Conservation (phyloP, 2,329 filamentous ascomycete genomes). For the Penicillium concentricum region DNA sequence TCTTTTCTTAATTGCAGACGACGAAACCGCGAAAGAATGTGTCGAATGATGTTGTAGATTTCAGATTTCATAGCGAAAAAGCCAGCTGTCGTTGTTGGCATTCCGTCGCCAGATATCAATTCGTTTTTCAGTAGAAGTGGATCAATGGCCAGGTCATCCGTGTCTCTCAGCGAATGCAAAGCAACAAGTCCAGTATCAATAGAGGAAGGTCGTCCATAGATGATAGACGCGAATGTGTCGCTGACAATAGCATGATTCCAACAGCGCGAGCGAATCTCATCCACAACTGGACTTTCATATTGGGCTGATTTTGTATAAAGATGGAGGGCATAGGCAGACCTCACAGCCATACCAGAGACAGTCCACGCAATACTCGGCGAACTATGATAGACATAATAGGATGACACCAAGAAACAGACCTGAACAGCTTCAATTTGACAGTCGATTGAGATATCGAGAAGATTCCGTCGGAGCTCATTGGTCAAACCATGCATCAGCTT, state of each 20-base stretch:
- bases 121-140: conserved; percentile 5
- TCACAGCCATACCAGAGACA: conserved; percentile 19
- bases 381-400: conserved; percentile 20
- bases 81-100: not conserved
- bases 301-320: conserved; percentile 14
- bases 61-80: conserved; percentile 30
- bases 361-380: conserved; percentile 23
- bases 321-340: conserved; percentile 20
- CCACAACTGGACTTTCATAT: conserved; percentile 6
- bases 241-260: conserved; percentile 32
- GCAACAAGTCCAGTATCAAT: conserved; percentile 26
- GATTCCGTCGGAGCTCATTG: conserved; percentile 12
- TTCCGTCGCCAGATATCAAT: conserved; percentile 11
- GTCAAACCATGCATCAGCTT: conserved; percentile 5
- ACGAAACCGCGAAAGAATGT: conserved; percentile 27
- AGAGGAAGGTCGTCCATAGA: conserved; percentile 31
- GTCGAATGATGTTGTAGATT: conserved; percentile 29
- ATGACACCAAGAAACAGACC: conserved; percentile 17
- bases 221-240: conserved; percentile 31
- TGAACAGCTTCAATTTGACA: conserved; percentile 24
- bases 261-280: conserved; percentile 30
- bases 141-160: conserved; percentile 23
- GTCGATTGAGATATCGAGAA: conserved; percentile 18
- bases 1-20: conserved; percentile 18
- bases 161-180: conserved; percentile 23